These are phyloP conservation scores for Bimuria novae-zelandiae DNA, from an alignment of 2,329 filamentous ascomycete species.

Conservation along the genomic window DNA sequence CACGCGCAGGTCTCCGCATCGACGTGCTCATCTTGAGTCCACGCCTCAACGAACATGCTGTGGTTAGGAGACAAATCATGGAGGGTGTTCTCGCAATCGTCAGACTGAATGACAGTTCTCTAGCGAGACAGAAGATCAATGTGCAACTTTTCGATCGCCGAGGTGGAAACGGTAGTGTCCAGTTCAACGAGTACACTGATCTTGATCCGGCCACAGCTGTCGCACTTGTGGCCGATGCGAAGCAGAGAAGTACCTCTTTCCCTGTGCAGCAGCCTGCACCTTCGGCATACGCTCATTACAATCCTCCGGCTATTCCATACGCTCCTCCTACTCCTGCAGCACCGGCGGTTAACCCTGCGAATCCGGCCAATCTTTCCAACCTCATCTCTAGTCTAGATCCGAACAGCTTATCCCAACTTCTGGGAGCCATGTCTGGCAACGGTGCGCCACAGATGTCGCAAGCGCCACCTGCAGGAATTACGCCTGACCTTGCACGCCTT, in stretches of 20 bases:
- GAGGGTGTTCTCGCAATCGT: slow-evolving; percentile 88
- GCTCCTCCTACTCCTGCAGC: slow-evolving; percentile 39
- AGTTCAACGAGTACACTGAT: slow-evolving; percentile 85
- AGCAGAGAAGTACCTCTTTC: slow-evolving; percentile 50
- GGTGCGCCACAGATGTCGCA: slow-evolving; percentile 47
- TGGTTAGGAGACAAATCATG: slow-evolving; percentile 83
- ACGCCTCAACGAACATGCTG: slow-evolving; percentile 73
- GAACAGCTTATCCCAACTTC: slow-evolving; percentile 70
- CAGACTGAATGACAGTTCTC: slow-evolving; percentile 71
- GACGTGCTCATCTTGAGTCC: slow-evolving; percentile 81
- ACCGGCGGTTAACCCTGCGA: slow-evolving; percentile 30
- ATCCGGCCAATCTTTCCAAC: slow-evolving; percentile 60
- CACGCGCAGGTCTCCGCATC: slow-evolving; percentile 70
- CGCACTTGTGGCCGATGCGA: slow-evolving; percentile 77
- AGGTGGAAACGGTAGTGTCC: slow-evolving; percentile 72
- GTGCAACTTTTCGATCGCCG: slow-evolving; percentile 86
- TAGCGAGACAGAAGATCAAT: slow-evolving; percentile 73
- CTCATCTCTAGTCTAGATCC: slow-evolving; percentile 72
- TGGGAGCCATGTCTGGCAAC: slow-evolving; percentile 60
- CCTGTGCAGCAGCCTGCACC: slow-evolving; percentile 40
- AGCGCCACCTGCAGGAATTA: slow-evolving; percentile 37
- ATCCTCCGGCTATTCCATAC: slow-evolving; percentile 33
- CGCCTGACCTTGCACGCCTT: slow-evolving; percentile 46
- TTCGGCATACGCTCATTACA: slow-evolving; percentile 7
- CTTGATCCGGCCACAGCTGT: slow-evolving; percentile 78